Evolutionary conservation across 257 asterid genomes (phyloP), one percentile per base, ranked within the genome.

Genomic region (Ligustrum vulgare): DNA sequence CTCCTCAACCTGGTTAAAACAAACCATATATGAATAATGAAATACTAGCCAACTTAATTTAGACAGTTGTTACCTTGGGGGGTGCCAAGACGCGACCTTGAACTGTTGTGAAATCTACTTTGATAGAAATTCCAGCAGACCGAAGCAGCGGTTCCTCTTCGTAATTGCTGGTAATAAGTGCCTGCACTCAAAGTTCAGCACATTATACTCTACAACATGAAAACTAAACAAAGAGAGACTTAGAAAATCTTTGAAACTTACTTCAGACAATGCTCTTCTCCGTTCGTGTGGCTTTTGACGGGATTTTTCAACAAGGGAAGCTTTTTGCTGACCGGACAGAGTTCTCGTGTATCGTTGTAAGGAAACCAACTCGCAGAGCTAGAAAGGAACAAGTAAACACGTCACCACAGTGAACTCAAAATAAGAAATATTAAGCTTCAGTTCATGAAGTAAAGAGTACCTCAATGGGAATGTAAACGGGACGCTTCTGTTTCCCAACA

Each of bases 251-350:
- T 35, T 37, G 58, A 63, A 39, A 75, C 79, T 76, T 69, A 89
- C 95, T 22, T 86, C 81, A 8, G 77, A 78, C 78, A 90, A 80
- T 23, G 85, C 77, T 7, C 10, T 31, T 91, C 86, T 92, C 84
- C 96, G 81, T 77, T 89, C 93, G 1, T 70, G 87, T 2, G 97
- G 97, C 82, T 90, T 87, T 56, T 87, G 96, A 5, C 95, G 77
- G 13, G 97, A 90, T 73, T 89, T 86, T 69, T 92, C 97, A 15
- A 90, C 96, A 3, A 90, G 89, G 28, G 95, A 79, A 60, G 97
- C 87, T 72, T 96, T 81, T 63, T 92, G 97, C 25, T 84, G 79
- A 69, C 75, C 80, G 72, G 93, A 60, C 63, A 90, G 54, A 11
- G 93, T 72, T 75, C 88, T 91, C 35, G 96, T 86, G 60, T 91